phyloP scores from a whole-genome alignment of 2,329 filamentous ascomycete species.

The Apiospora phragmitis region DNA sequence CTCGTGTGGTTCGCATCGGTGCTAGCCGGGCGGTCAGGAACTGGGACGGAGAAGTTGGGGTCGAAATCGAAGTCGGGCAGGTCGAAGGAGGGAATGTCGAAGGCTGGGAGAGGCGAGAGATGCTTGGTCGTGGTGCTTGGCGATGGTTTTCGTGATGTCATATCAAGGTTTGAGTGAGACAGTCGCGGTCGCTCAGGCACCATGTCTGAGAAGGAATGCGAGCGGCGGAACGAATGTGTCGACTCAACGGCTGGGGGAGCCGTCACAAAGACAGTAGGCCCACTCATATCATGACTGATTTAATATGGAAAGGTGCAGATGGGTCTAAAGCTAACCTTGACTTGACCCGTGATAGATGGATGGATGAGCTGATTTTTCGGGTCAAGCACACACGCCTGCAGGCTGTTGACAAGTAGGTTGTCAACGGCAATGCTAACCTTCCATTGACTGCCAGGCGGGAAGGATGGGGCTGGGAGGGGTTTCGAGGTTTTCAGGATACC shows the following conservation, averaged over 20 bases:
- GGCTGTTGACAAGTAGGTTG: slow-evolving; percentile 6
- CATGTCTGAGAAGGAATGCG: slow-evolving; percentile 29
- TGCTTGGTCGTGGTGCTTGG: slow-evolving; percentile 33
- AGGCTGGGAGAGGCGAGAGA: slow-evolving; percentile 31
- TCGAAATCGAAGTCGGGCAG: slow-evolving; percentile 46
- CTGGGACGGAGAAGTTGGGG: slow-evolving; percentile 43
- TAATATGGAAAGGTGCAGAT: slow-evolving; percentile 1
- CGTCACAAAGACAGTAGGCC: slow-evolving; percentile 40
- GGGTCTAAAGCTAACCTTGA: slow-evolving; percentile 8
- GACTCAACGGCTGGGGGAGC: slow-evolving; percentile 41
- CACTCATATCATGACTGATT: slow-evolving; percentile 44
- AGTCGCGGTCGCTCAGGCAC: slow-evolving; percentile 18
- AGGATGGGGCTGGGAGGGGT: not conserved
- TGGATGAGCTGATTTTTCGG: slow-evolving; percentile 1
- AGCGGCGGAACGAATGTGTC: slow-evolving; percentile 30
- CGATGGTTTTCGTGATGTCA: slow-evolving; percentile 19
- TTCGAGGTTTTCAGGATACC: not conserved
- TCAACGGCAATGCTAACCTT: slow-evolving; percentile 7
- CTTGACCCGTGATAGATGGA: slow-evolving; percentile 1
- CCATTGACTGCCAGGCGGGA: slow-evolving; percentile 5
- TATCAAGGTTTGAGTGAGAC: slow-evolving; percentile 12
- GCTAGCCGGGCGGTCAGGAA: slow-evolving; percentile 18
- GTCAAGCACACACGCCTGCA: not conserved
- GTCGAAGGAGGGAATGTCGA: slow-evolving; percentile 56
- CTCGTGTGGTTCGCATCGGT: slow-evolving; percentile 29